Evolutionary conservation across 768 basidiomycete species (phyloP), one percentile per base, ranked within the genome.

Genomic region (Tricholoma terreum): DNA sequence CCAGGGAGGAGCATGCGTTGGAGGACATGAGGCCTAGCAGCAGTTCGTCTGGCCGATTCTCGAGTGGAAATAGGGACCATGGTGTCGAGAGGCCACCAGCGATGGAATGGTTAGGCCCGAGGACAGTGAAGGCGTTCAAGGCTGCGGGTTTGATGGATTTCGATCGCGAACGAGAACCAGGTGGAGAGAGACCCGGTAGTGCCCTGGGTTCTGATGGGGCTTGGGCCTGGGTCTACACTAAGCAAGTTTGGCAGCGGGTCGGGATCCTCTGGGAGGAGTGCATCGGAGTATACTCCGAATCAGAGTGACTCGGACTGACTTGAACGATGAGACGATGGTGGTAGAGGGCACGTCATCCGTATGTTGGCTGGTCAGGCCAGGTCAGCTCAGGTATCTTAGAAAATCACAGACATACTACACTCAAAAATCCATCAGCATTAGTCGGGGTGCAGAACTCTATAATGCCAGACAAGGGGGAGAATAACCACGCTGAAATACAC

Each of bases 81-180:
- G 49, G 58, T 22, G 57, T 58, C 9, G 58, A 62, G 24, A 45
- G 52, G 24, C 46, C 64, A 46, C 72, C 71, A 19, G 67, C 67
- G 53, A 61, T 75, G 56, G 88, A 90, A 56, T 87, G 84, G 84
- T 72, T 89, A 22, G 89, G 87, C 0, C 89, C 88, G 0, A 75
- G 86, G 45, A 89, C 89, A 2, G 81, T 79, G 31, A 89, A 86
- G 65, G 87, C 86, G 0, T 89, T 90, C 60, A 81, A 81, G 35
- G 89, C 89, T 4, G 89, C 89, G 5, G 88, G 89, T 6, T 70
- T 89, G 42, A 66, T 79, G 74, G 65, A 75, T 52, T 66, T 66
- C 38, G 73, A 75, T 3, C 62, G 67, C 3, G 67, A 73, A 48
- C 62, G 62, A 9, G 63, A 63, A 56, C 56, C 52, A 42, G 64